Evolutionary conservation across 768 basidiomycete species (phyloP).

Genomic region (Lentinus brumalis): DNA sequence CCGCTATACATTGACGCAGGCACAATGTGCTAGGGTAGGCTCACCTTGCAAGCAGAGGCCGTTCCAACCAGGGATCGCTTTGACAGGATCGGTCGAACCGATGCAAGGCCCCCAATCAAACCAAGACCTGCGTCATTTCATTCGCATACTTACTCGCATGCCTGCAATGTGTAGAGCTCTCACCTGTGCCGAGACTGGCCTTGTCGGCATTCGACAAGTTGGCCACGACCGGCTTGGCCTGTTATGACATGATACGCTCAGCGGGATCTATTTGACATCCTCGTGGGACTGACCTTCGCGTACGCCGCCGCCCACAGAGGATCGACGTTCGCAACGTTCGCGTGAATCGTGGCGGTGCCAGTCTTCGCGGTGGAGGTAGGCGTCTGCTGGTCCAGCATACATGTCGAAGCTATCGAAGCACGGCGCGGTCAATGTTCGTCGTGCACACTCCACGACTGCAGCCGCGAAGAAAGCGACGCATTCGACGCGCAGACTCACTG

Average conservation of each 20-base stretch:
- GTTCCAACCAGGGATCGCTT: constrained; percentile 20
- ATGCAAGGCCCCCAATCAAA: constrained; percentile 28
- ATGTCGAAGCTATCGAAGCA: constrained; percentile 4
- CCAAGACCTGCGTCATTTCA: constrained; percentile 2
- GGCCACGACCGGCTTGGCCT: constrained; percentile 52
- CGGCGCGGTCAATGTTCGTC: not conserved
- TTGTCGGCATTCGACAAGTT: constrained; percentile 39
- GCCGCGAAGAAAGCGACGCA: too few relatives aligned
- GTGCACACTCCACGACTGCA: too few relatives aligned
- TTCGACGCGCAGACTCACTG: not conserved
- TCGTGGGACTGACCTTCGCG: constrained; percentile 41
- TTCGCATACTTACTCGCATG: not conserved
- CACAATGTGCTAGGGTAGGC: not conserved
- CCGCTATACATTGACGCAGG: not conserved
- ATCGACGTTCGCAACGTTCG: constrained; percentile 31
- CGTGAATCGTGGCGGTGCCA: not conserved
- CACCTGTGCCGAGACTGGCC: constrained; percentile 34
- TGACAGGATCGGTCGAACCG: constrained; percentile 20
- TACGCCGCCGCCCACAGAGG: constrained; percentile 57
- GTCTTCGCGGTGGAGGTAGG: not conserved
- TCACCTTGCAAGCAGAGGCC: constrained; percentile 28
- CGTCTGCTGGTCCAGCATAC: constrained; percentile 2
- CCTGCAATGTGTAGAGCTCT: not conserved
- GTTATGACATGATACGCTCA: not conserved
- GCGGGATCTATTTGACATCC: not conserved